These are phyloP conservation scores for Puccinia triticina DNA, from an alignment of 1,284 basidiomycete species.

Conservation along the genomic window DNA sequence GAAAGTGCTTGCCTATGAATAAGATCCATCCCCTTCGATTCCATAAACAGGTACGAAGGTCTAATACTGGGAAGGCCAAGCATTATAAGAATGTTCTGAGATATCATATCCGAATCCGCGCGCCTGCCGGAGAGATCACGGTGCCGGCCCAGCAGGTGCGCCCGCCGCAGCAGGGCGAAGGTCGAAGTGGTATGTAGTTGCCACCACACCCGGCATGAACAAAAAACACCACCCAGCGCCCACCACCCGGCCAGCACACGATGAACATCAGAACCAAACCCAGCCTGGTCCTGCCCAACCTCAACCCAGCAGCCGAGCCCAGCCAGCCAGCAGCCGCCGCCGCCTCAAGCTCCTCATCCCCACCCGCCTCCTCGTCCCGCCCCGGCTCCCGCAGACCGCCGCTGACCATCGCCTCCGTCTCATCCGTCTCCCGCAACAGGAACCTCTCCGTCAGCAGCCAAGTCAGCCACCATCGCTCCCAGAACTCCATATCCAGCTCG, in stretches of 20 bases:
- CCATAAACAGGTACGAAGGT: no score
- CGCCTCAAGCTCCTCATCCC: background rate
- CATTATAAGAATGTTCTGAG: no score
- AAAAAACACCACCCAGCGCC: no score
- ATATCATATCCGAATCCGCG: no score
- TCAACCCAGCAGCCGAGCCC: background rate
- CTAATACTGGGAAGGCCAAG: no score
- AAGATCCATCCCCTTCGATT: no score
- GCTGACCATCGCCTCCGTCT: slow-evolving; percentile 28
- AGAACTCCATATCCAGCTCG: slow-evolving; percentile 1
- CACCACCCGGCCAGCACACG: background rate
- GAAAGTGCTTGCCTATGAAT: no score
- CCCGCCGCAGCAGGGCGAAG: no score
- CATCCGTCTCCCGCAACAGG: background rate
- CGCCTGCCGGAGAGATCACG: no score
- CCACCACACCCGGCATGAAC: no score
- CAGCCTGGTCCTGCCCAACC: slow-evolving; percentile 13
- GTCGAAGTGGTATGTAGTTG: no score
- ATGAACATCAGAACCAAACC: slow-evolving; percentile 21
- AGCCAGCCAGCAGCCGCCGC: background rate
- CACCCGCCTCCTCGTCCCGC: background rate
- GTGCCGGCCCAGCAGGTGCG: no score
- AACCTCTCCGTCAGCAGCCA: slow-evolving; percentile 17
- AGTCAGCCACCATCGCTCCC: slow-evolving; percentile 18
- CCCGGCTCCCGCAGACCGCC: background rate